Evolutionary conservation across 805 yeast genomes (phyloP).

Genomic region (Yamadazyma laniorum): DNA sequence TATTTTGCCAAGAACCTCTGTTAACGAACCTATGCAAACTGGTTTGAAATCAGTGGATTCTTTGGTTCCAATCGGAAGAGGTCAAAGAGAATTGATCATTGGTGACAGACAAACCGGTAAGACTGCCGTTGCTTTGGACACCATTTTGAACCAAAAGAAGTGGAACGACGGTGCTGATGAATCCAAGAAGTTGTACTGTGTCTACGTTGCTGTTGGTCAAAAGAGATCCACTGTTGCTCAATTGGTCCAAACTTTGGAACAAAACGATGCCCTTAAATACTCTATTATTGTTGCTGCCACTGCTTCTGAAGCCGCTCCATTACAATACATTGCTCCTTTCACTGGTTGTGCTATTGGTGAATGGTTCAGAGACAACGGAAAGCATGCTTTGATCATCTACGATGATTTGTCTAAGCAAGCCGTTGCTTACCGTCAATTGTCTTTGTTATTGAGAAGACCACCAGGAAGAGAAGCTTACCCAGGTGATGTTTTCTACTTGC

Average conservation of each 20-base stretch:
- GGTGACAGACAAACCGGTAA: constrained; percentile 99
- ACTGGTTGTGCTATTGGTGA: constrained; percentile 99
- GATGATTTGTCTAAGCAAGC: constrained; percentile 99
- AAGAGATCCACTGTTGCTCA: constrained; percentile 99
- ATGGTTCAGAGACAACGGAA: constrained; percentile 99
- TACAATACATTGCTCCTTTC: constrained; percentile 99
- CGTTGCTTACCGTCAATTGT: constrained; percentile 99
- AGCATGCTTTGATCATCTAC: constrained; percentile 93
- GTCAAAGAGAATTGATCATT: constrained; percentile 99
- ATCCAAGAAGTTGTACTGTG: constrained; percentile 98
- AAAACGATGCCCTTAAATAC: constrained; percentile 96
- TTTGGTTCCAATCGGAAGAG: constrained; percentile 99
- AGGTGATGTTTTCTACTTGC: constrained; percentile 95
- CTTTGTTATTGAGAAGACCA: constrained; percentile 94
- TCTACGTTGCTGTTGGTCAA: constrained; percentile 99
- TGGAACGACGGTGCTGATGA: constrained; percentile 96
- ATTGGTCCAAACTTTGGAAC: constrained; percentile 98
- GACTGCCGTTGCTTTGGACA: constrained; percentile 98
- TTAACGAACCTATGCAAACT: constrained; percentile 99
- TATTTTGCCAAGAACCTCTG: constrained; percentile 98
- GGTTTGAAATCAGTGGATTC: constrained; percentile 99
- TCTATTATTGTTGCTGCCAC: constrained; percentile 98
- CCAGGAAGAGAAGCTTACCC: constrained; percentile 98
- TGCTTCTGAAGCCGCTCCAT: constrained; percentile 99
- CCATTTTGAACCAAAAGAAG: constrained; percentile 98